These are phyloP conservation scores for Starmera stellimalicola DNA, from an alignment of 1,139 yeast genomes.

Conservation along the genomic window DNA sequence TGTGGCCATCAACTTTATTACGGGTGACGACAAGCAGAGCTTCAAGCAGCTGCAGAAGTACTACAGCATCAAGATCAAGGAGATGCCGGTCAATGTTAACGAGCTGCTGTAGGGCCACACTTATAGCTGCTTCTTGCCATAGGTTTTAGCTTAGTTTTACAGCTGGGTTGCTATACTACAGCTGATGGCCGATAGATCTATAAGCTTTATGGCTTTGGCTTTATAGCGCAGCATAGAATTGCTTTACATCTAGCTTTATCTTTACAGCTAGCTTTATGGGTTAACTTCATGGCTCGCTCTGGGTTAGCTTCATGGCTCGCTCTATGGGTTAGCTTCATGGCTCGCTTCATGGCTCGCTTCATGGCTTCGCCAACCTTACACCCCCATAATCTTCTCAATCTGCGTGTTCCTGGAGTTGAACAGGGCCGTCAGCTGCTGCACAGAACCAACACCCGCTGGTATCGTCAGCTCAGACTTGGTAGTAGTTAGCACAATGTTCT, in stretches of 20 bases:
- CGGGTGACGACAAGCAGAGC: conserved; percentile 52
- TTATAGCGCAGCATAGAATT: too few relatives aligned
- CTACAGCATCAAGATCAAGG: conserved; percentile 70
- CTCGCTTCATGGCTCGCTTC: too few relatives aligned
- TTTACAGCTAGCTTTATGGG: too few relatives aligned
- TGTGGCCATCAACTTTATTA: conserved; percentile 82
- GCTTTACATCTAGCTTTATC: too few relatives aligned
- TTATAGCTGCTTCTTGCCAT: not conserved
- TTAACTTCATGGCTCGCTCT: too few relatives aligned
- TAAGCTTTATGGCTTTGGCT: too few relatives aligned
- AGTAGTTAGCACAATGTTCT: conserved; percentile 21
- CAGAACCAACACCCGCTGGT: conserved; percentile 7
- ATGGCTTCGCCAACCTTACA: too few relatives aligned
- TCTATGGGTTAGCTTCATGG: too few relatives aligned
- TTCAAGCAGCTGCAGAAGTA: conserved; percentile 66
- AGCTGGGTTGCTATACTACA: conserved; percentile 11
- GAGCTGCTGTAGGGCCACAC: conserved; percentile 20
- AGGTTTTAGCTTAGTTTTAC: conserved; percentile 5
- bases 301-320: too few relatives aligned
- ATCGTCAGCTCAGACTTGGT: conserved; percentile 20
- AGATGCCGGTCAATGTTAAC: conserved; percentile 77
- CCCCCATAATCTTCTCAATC: too few relatives aligned
- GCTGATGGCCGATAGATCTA: too few relatives aligned
- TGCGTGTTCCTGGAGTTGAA: conserved; percentile 30
- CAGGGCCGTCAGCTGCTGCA: conserved; percentile 20